Conservation (phyloP, 1,139 yeast genomes). For the Pichia sp. region DNA sequence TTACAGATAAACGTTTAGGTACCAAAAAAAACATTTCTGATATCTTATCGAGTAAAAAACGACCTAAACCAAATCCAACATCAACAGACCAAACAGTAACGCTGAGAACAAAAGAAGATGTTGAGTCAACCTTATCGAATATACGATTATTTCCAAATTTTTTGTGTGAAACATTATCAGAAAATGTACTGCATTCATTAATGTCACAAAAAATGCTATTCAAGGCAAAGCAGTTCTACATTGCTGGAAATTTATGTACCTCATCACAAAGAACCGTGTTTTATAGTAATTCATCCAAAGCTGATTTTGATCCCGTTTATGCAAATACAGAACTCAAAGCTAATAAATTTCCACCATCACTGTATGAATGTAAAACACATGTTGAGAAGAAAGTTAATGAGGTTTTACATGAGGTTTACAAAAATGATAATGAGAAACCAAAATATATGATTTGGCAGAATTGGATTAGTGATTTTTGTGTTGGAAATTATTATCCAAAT, state of each 20-base stretch:
- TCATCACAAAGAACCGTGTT: slow-evolving; percentile 46
- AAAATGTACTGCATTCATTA: slow-evolving; percentile 36
- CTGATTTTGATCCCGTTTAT: slow-evolving; percentile 9
- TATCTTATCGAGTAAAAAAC: background rate
- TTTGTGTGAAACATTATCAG: slow-evolving; percentile 44
- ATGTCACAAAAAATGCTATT: slow-evolving; percentile 37
- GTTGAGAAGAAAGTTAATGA: slow-evolving; percentile 18
- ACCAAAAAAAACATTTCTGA: background rate
- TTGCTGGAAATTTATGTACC: slow-evolving; percentile 53
- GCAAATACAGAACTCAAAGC: background rate
- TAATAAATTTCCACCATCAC: slow-evolving; percentile 22
- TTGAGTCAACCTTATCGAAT: slow-evolving; percentile 37
- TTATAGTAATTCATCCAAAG: slow-evolving; percentile 30
- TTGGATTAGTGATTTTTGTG: slow-evolving; percentile 50
- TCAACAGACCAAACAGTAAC: slow-evolving; percentile 18
- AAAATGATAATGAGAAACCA: slow-evolving; percentile 29
- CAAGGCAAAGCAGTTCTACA: slow-evolving; percentile 40
- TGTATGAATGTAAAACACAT: slow-evolving; percentile 27
- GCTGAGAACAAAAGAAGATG: slow-evolving; percentile 36
- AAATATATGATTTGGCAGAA: slow-evolving; percentile 23
- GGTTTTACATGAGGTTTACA: slow-evolving; percentile 19
- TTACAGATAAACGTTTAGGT: background rate
- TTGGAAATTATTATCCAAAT: slow-evolving; percentile 49
- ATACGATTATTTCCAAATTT: slow-evolving; percentile 46
- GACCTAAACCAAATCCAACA: background rate